These are phyloP conservation scores for Aspergillus cavernicola DNA, from an alignment of 495 filamentous ascomycete species.

Conservation along the genomic window DNA sequence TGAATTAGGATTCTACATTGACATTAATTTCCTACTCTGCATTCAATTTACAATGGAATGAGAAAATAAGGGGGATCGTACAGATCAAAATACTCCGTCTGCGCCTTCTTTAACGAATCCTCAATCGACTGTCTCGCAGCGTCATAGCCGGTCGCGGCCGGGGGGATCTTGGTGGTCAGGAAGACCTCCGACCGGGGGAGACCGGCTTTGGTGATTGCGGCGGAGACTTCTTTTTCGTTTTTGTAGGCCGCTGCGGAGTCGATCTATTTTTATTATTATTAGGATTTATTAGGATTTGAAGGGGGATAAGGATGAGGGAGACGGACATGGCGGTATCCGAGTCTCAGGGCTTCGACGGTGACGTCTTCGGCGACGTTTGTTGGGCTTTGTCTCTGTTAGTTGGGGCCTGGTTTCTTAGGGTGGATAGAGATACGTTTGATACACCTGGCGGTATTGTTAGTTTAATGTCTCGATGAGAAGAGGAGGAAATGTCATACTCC, in stretches of 20 bases:
- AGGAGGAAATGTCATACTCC: constrained; percentile 3
- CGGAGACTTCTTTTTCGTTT: constrained; percentile 50
- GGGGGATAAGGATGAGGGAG: not conserved
- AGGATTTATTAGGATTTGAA: too few relatives aligned
- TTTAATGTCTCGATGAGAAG: too few relatives aligned
- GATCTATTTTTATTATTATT: too few relatives aligned
- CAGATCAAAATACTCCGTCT: constrained; percentile 55
- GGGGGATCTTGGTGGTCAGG: constrained; percentile 55
- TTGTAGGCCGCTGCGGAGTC: constrained; percentile 53
- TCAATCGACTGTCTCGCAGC: constrained; percentile 47
- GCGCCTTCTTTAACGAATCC: constrained; percentile 39
- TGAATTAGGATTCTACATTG: not conserved
- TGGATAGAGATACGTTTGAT: not conserved
- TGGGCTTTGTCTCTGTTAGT: not conserved
- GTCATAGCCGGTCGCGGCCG: constrained; percentile 45
- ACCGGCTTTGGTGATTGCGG: constrained; percentile 42
- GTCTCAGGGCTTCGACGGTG: constrained; percentile 1
- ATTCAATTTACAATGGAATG: not conserved
- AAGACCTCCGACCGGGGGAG: constrained; percentile 49
- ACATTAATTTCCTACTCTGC: not conserved
- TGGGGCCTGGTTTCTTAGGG: not conserved
- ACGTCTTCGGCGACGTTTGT: not conserved
- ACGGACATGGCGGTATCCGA: constrained; percentile 3
- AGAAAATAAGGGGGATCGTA: constrained; percentile 17
- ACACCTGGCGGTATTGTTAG: too few relatives aligned